Base-by-base conservation (phyloP, 352 stramenopile species). In the Globisporangium spinosum region DNA sequence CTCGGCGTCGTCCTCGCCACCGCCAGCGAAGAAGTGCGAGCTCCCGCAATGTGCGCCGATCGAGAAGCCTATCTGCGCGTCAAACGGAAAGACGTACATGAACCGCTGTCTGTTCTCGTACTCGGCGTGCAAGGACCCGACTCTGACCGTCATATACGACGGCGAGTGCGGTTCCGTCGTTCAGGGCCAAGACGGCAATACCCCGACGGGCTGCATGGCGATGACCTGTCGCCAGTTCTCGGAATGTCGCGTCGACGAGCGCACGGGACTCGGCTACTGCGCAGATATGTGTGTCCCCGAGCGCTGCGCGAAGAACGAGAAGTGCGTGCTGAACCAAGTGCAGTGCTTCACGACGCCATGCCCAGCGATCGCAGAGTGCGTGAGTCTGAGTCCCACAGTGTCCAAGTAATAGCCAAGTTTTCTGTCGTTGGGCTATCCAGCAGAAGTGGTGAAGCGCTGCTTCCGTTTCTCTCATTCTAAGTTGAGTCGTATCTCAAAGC, bases 271-370 rank as follows among this genome's bases (percentile, higher is more conserved):
- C 1, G 72, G 75, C 9, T 86, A 85, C 67, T 90, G 80, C 64
- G 79, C 71, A 1, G 80, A 90, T 32, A 62, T 88, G 0, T 89
- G 80, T 59, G 76, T 70, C 0, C 56, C 69, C 0, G 74, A 83
- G 8, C 78, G 77, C 38, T 90, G 82, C 43, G 71, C 70, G 5
- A 71, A 75, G 20, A 60, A 75, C 13, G 77, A 85, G 51, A 70
- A 68, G 17, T 90, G 82, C 40, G 57, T 83, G 64, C 69, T 89
- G 9, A 58, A 78, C 0, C 67, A 82, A 10, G 73, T 71, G 0
- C 76, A 82, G 51, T 90, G 82, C 74, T 84, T 71, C 70, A 89
- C 77, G 15, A 80, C 79, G 13, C 80, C 80, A 1, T 89, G 80
- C 49, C 79, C 80, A 15, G 75, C 78, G 3, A 73, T 89, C 53